Conservation (phyloP, 164 flowering plant genomes). For the Macadamia integrifolia region DNA sequence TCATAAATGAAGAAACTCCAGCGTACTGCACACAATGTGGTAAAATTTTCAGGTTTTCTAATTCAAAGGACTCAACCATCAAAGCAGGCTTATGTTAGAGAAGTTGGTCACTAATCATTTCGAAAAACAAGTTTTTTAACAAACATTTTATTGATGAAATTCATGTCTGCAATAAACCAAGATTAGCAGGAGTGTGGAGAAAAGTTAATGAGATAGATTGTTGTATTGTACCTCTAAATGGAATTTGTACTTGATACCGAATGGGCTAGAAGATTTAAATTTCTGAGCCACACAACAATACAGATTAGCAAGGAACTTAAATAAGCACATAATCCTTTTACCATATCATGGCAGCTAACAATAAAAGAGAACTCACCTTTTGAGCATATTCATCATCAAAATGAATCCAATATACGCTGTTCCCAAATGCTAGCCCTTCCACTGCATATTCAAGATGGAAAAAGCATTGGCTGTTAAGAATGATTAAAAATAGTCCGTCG, state of each 20-base stretch:
- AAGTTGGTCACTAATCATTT: no score
- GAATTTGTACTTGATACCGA: constrained; percentile 87
- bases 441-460: constrained; percentile 41
- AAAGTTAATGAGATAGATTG: neutral
- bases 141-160: no score
- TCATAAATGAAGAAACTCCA: no score
- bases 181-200: no score
- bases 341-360: neutral
- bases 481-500: constrained; percentile 1
- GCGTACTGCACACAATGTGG: no score
- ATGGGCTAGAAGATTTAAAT: constrained; percentile 76
- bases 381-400: constrained; percentile 74
- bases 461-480: neutral
- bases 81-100: no score
- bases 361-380: constrained; percentile 45
- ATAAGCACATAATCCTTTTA: neutral
- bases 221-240: constrained; percentile 76
- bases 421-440: constrained; percentile 74
- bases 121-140: no score
- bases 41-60: no score
- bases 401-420: constrained; percentile 82
- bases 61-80: no score
- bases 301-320: neutral
- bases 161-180: no score
- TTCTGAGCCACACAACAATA: constrained; percentile 45